Conservation (phyloP, 306 rosid species). For the Glycine soja region DNA sequence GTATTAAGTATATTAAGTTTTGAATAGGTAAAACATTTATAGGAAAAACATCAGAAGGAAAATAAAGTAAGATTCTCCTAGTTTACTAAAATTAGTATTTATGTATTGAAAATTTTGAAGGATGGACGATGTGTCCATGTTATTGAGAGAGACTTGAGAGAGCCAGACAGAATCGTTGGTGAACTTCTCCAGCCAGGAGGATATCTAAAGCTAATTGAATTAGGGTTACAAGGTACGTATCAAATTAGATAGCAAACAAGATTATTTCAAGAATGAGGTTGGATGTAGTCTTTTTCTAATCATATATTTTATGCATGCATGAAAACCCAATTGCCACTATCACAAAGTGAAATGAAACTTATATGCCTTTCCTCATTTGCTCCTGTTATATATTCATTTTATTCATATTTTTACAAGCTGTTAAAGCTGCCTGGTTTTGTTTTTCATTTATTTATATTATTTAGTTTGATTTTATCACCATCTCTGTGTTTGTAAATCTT, state of each 20-base stretch:
- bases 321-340: neutral
- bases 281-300: conserved; percentile 3
- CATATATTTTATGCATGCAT: conserved; percentile 11
- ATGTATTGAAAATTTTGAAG: conserved; percentile 43
- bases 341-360: neutral
- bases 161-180: conserved; percentile 71
- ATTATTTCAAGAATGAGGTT: conserved; percentile 17
- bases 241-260: conserved; percentile 5
- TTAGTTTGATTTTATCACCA: neutral
- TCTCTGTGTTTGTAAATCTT: neutral
- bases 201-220: conserved; percentile 64
- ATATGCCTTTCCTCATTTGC: neutral
- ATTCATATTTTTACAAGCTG: conserved; percentile 16
- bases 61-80: too few relatives aligned
- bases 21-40: too few relatives aligned
- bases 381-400: neutral
- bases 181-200: conserved; percentile 83
- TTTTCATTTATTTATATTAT: too few relatives aligned
- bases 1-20: too few relatives aligned
- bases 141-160: conserved; percentile 68
- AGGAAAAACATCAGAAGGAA: too few relatives aligned
- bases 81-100: too few relatives aligned
- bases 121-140: conserved; percentile 68
- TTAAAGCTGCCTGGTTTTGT: neutral
- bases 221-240: conserved; percentile 67